Conservation (phyloP, 2,329 filamentous ascomycete genomes). For the Magnaporthiopsis incrustans region DNA sequence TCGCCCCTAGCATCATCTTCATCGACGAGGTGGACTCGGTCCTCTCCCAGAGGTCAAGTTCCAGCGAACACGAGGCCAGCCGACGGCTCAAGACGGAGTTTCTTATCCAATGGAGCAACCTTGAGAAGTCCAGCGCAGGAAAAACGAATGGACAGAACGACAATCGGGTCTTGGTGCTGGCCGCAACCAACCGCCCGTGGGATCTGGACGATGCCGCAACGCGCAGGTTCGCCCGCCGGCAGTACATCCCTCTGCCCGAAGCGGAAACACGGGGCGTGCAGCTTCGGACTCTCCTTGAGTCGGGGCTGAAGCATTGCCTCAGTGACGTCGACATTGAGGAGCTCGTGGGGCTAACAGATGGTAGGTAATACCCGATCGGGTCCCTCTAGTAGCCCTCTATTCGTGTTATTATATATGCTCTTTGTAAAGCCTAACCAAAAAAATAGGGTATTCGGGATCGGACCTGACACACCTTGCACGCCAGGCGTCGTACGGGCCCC, state of each 20-base stretch:
- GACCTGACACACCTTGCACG: constrained; percentile 96
- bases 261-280: constrained; percentile 72
- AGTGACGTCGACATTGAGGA: constrained; percentile 61
- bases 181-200: constrained; percentile 95
- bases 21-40: constrained; percentile 97
- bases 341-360: constrained; percentile 76
- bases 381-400: neutral
- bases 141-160: constrained; percentile 46
- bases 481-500: constrained; percentile 93
- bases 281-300: constrained; percentile 64
- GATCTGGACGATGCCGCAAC: constrained; percentile 94
- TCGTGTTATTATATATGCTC: neutral
- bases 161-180: constrained; percentile 82
- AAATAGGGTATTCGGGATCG: constrained; percentile 84
- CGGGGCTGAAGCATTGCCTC: constrained; percentile 76
- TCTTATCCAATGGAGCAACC: constrained; percentile 91
- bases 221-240: constrained; percentile 80
- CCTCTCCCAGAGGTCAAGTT: constrained; percentile 73
- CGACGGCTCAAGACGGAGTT: constrained; percentile 96
- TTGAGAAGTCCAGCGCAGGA: constrained; percentile 57
- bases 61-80: constrained; percentile 86
- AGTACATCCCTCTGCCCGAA: constrained; percentile 94
- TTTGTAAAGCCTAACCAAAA: constrained; percentile 10
- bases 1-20: constrained; percentile 95
- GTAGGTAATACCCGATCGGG: constrained; percentile 37